Percentiles rank a stretch among this genome's conserved stretches.
Evolutionary conservation across 192 early-diverging fungal species (phyloP).

Genomic region (Coemansia sp.): DNA sequence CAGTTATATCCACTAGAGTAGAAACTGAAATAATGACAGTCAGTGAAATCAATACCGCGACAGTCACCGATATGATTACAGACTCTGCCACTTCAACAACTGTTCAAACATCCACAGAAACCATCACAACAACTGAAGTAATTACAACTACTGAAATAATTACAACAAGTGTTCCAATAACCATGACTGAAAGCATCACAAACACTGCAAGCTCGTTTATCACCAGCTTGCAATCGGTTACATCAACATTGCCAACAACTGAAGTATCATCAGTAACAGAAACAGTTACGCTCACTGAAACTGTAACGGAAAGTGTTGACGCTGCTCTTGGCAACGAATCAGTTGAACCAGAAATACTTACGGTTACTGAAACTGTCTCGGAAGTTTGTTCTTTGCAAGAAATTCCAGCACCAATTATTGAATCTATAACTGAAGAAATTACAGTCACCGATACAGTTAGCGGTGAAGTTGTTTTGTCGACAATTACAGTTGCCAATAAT

Average conservation of each 20-base stretch:
- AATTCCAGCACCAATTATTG: not conserved
- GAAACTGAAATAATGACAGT: not conserved
- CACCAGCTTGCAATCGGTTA: not conserved
- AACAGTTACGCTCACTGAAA: not conserved
- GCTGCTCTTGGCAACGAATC: not conserved
- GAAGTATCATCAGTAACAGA: not conserved
- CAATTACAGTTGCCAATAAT: not conserved
- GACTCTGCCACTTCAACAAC: not conserved
- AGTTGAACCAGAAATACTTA: conserved; percentile 4
- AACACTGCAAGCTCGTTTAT: not conserved
- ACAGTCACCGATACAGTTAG: not conserved
- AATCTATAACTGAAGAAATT: not conserved
- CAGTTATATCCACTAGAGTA: not conserved
- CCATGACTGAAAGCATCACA: not conserved
- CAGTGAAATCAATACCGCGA: not conserved
- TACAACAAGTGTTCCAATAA: not conserved
- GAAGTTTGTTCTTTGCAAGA: not conserved
- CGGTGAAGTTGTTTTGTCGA: not conserved
- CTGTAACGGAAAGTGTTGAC: conserved; percentile 2
- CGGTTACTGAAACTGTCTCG: conserved; percentile 7
- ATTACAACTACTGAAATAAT: conserved; percentile 3
- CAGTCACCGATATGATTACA: not conserved
- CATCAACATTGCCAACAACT: not conserved
- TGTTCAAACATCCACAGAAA: not conserved
- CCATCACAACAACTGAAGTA: not conserved